Evolutionary conservation across 352 stramenopile genomes (phyloP).

Genomic region (Phytopythium oedochilum): DNA sequence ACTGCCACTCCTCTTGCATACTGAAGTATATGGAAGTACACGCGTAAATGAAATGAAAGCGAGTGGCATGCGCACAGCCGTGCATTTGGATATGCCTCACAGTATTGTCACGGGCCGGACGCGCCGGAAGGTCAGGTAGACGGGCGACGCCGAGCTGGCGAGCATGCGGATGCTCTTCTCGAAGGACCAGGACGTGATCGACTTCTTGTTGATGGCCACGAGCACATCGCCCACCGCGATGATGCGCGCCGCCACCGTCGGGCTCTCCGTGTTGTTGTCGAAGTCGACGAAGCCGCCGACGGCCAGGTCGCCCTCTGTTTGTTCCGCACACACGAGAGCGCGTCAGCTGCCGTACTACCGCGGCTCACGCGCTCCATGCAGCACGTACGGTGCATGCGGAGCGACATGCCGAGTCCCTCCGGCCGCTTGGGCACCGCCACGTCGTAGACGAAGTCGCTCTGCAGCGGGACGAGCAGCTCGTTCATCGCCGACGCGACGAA

Average conservation of each 20-base stretch:
- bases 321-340: conserved; percentile 3
- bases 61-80: too few species aligned
- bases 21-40: neutral
- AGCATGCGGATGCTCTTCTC: conserved; percentile 86
- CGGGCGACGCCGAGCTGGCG: conserved; percentile 65
- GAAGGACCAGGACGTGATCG: conserved; percentile 80
- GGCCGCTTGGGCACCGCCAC: conserved; percentile 73
- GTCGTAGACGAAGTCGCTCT: conserved; percentile 84
- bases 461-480: conserved; percentile 67
- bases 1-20: too few species aligned
- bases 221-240: conserved; percentile 75
- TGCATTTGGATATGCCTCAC: conserved; percentile 14
- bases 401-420: conserved; percentile 79
- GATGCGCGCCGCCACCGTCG: conserved; percentile 66
- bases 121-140: conserved; percentile 82
- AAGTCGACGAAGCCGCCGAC: conserved; percentile 83
- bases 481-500: conserved; percentile 84
- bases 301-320: conserved; percentile 65
- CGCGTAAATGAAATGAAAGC: neutral
- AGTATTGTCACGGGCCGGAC: conserved; percentile 57
- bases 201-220: conserved; percentile 87
- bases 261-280: conserved; percentile 76
- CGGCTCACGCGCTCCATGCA: neutral
- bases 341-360: conserved; percentile 3
- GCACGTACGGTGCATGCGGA: conserved; percentile 79